These are phyloP conservation scores for Rosa lucieae DNA, from an alignment of 306 rosid species.

Conservation along the genomic window DNA sequence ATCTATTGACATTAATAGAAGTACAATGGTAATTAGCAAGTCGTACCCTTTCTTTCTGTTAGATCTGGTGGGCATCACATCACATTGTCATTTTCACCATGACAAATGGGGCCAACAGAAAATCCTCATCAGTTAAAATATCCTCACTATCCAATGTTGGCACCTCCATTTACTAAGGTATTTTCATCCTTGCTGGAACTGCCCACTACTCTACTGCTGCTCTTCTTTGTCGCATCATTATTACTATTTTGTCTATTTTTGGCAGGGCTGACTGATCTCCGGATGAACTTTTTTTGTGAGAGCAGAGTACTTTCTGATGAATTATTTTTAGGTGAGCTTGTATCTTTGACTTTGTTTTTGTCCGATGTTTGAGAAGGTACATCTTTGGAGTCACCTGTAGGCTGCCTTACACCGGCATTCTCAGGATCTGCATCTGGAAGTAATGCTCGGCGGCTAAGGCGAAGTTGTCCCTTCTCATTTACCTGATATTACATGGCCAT, in stretches of 20 bases:
- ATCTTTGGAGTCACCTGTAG: conserved; percentile 35
- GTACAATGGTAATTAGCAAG: conserved; percentile 7
- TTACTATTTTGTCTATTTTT: conserved; percentile 41
- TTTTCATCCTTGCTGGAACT: conserved; percentile 51
- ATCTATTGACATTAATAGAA: not conserved
- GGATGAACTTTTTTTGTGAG: conserved; percentile 59
- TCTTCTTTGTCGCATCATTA: conserved; percentile 56
- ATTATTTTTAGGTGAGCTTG: conserved; percentile 36
- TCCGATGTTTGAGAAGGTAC: conserved; percentile 22
- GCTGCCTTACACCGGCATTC: conserved; percentile 40
- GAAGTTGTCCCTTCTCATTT: conserved; percentile 93
- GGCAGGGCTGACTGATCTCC: conserved; percentile 48
- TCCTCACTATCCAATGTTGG: conserved; percentile 38
- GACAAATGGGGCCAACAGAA: conserved; percentile 24
- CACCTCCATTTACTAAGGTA: conserved; percentile 68
- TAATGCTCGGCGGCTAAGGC: conserved; percentile 82
- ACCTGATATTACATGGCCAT: conserved; percentile 47
- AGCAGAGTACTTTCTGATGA: conserved; percentile 42
- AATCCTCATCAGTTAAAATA: conserved; percentile 19
- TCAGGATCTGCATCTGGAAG: conserved; percentile 68
- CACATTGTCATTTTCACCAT: conserved; percentile 27
- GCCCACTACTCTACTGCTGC: conserved; percentile 35
- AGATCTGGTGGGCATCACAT: conserved; percentile 25
- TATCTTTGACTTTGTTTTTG: conserved; percentile 39
- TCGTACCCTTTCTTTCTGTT: conserved; percentile 47